These are phyloP conservation scores for Evansstolkia leycettana DNA, from an alignment of 495 filamentous ascomycete genomes.

Conservation along the genomic window DNA sequence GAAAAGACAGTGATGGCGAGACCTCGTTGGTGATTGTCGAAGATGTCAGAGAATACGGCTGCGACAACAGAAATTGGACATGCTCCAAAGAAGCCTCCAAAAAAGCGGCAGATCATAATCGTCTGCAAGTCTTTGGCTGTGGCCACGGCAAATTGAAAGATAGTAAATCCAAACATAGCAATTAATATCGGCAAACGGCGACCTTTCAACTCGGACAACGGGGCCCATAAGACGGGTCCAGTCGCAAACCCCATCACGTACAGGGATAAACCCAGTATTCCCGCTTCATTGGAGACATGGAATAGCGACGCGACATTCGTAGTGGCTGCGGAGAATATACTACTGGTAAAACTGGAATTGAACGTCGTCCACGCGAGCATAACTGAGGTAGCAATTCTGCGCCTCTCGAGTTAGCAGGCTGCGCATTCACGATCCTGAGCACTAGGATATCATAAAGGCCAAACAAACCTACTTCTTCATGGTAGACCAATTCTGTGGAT, in stretches of 20 bases:
- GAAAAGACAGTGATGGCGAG: constrained; percentile 54
- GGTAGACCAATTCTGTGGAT: constrained; percentile 75
- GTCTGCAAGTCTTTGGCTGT: constrained; percentile 73
- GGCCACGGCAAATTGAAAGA: constrained; percentile 64
- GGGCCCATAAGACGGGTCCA: constrained; percentile 53
- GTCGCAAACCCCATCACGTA: constrained; percentile 50
- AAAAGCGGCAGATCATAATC: constrained; percentile 73
- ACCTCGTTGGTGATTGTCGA: constrained; percentile 62
- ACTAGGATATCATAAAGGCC: constrained; percentile 5
- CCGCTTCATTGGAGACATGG: constrained; percentile 40
- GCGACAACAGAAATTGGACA: constrained; percentile 75
- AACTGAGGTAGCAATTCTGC: constrained; percentile 47
- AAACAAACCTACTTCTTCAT: constrained; percentile 52
- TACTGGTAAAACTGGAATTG: constrained; percentile 54
- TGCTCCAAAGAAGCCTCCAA: constrained; percentile 60
- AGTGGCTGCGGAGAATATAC: constrained; percentile 44
- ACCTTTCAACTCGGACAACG: constrained; percentile 52
- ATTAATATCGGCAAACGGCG: constrained; percentile 45
- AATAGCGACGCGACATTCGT: constrained; percentile 34
- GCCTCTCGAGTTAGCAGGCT: neutral
- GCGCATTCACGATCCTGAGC: too few relatives aligned
- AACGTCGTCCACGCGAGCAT: constrained; percentile 74
- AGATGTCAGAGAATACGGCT: constrained; percentile 83
- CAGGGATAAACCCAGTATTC: constrained; percentile 42
- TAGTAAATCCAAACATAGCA: constrained; percentile 64